These are phyloP conservation scores for Mycena chlorophos DNA, from an alignment of 768 basidiomycete species.

Conservation along the genomic window DNA sequence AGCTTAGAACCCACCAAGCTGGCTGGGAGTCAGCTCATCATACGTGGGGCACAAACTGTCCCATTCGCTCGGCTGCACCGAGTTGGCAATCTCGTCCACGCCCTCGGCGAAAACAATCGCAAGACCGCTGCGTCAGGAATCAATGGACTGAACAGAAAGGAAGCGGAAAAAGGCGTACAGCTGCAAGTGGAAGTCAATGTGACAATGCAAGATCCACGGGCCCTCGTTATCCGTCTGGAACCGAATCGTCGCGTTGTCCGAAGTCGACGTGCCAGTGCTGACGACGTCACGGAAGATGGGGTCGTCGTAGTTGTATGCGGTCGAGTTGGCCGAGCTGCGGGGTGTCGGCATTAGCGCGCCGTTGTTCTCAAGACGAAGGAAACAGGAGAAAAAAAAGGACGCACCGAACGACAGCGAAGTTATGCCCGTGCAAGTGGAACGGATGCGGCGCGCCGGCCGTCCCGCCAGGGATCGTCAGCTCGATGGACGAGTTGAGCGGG, in stretches of 20 bases:
- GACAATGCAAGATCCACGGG: constrained; percentile 8
- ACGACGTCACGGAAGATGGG: not conserved
- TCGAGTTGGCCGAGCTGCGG: not conserved
- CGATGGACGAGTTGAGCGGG: not conserved
- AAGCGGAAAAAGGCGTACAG: not conserved
- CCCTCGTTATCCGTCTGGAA: too few relatives aligned
- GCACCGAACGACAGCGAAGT: not conserved
- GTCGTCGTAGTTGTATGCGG: not conserved
- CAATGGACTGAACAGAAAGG: not conserved
- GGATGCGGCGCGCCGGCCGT: not conserved
- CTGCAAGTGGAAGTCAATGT: constrained; percentile 14
- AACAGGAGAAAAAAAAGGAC: too few relatives aligned
- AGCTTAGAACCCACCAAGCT: too few relatives aligned
- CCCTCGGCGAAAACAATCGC: constrained; percentile 10
- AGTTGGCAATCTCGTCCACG: too few relatives aligned
- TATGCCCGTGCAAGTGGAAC: not conserved
- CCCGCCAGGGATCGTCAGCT: not conserved
- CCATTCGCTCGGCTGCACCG: not conserved
- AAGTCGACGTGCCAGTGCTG: not conserved
- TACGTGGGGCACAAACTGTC: constrained; percentile 6
- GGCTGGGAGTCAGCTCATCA: too few relatives aligned
- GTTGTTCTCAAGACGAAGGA: not conserved
- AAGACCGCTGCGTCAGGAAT: not conserved
- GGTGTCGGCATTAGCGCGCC: not conserved
- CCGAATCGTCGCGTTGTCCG: not conserved